A percentile compares a stretch with the other conserved stretches of the same genome.
Conservation (phyloP, 2,329 filamentous ascomycete species). For the Exophiala sp. region DNA sequence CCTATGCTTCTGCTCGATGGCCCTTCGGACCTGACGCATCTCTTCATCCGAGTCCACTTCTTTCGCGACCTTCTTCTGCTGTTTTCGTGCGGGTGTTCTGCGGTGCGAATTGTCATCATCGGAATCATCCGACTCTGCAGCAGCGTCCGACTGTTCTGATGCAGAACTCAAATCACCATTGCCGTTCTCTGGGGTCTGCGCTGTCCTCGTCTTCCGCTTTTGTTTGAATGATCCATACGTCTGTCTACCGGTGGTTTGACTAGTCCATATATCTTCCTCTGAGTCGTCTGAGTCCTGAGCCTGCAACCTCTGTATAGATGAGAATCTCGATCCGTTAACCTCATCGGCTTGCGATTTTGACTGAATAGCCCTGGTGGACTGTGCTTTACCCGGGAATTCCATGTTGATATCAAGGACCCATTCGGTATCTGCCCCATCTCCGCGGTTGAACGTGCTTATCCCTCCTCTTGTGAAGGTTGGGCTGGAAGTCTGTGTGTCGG, state of each 20-base stretch:
- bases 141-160: constrained; percentile 5
- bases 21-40: constrained; percentile 18
- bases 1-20: constrained; percentile 19
- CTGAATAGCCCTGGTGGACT: not conserved
- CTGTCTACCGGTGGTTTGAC: constrained; percentile 20
- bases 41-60: constrained; percentile 21
- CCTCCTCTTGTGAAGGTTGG: constrained; percentile 12
- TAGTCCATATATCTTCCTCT: constrained; percentile 22
- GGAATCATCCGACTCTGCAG: constrained; percentile 5
- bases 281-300: not conserved
- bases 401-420: constrained; percentile 27
- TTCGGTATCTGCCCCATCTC: constrained; percentile 24
- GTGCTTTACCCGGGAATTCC: not conserved
- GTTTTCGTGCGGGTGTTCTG: not conserved
- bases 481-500: not conserved
- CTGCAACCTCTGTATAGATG: not conserved
- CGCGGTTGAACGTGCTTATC: constrained; percentile 13
- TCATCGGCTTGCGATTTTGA: not conserved
- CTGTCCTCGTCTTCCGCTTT: constrained; percentile 9
- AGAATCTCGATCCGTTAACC: not conserved
- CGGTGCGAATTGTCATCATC: not conserved
- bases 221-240: constrained; percentile 25
- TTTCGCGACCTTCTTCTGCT: not conserved
- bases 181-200: not conserved
- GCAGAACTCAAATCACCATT: constrained; percentile 18